These are phyloP conservation scores for Penicillium sp. DNA, from an alignment of 2,329 filamentous ascomycete genomes.

Conservation along the genomic window DNA sequence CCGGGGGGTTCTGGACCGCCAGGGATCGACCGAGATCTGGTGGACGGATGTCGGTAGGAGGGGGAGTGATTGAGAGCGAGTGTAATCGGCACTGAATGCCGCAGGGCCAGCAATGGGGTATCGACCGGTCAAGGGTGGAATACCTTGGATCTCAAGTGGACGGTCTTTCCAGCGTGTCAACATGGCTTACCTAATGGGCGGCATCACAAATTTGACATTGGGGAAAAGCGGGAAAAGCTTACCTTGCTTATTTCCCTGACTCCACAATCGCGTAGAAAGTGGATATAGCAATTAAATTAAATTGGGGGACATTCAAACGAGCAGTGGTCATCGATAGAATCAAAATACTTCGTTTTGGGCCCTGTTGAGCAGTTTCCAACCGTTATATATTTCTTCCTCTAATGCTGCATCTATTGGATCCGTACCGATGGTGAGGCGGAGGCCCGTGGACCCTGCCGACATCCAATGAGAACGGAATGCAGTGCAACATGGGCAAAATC, in stretches of 20 bases:
- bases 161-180: slow-evolving; percentile 9
- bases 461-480: neutral
- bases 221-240: neutral
- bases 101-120: slow-evolving; percentile 3
- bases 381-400: neutral
- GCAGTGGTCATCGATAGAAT: neutral
- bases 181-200: slow-evolving; percentile 14
- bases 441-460: neutral
- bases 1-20: neutral
- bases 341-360: neutral
- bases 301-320: neutral
- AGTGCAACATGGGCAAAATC: neutral
- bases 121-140: neutral
- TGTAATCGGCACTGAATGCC: slow-evolving; percentile 30
- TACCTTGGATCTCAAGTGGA: neutral
- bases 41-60: neutral
- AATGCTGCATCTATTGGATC: neutral
- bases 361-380: neutral
- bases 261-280: neutral
- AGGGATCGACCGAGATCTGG: neutral
- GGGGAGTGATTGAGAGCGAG: slow-evolving; percentile 23
- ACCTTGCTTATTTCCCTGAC: neutral
- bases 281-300: neutral
- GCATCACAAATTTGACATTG: neutral
- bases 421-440: neutral